phyloP scores from a whole-genome alignment of 495 filamentous ascomycete species.

The Penicillium flavigenum region DNA sequence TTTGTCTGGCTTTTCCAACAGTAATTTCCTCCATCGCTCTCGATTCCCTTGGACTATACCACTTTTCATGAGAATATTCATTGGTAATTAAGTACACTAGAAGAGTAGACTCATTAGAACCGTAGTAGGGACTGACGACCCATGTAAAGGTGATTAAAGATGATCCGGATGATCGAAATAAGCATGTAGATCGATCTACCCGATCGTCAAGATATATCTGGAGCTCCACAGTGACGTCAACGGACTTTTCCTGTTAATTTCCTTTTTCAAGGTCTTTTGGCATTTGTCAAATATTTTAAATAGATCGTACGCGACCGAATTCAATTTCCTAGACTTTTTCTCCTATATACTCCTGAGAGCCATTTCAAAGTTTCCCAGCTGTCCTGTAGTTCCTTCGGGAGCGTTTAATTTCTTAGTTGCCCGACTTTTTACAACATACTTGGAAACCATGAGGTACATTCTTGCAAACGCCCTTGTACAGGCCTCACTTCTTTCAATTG shows the following conservation, averaged over 20 bases:
- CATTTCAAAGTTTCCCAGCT: not conserved
- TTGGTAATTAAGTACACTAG: too few relatives aligned
- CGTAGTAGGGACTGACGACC: too few relatives aligned
- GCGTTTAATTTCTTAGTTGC: not conserved
- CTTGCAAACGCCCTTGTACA: conserved; percentile 7
- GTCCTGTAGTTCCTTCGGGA: not conserved
- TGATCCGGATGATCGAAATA: too few relatives aligned
- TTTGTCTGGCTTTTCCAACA: too few relatives aligned
- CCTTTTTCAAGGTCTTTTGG: not conserved
- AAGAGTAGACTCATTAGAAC: too few relatives aligned
- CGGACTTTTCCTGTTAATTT: not conserved
- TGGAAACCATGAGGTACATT: conserved; percentile 9
- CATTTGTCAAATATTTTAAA: not conserved
- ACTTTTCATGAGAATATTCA: too few relatives aligned
- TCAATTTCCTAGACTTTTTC: not conserved
- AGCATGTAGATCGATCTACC: too few relatives aligned
- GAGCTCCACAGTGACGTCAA: not conserved
- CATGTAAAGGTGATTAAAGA: too few relatives aligned
- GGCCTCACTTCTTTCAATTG: conserved; percentile 18
- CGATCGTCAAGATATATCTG: too few relatives aligned
- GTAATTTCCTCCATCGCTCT: too few relatives aligned
- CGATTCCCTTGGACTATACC: too few relatives aligned
- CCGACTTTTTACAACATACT: not conserved
- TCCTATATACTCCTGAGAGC: not conserved
- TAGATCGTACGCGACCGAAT: not conserved